These are phyloP conservation scores for Sarocladium oryzae DNA, from an alignment of 2,329 filamentous ascomycete species.

Conservation along the genomic window DNA sequence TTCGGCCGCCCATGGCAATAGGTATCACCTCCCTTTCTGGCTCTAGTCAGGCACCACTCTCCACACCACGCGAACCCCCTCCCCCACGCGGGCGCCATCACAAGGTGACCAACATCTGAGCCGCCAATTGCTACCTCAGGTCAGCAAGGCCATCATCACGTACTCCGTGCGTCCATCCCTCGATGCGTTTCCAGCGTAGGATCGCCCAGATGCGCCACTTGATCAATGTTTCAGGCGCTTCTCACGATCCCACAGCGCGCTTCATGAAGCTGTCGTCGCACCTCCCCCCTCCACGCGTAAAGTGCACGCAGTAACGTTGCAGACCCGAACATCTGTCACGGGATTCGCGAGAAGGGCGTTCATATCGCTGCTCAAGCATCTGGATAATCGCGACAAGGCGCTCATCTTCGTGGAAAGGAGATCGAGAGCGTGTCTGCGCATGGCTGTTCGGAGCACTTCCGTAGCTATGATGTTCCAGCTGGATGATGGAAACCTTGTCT, in stretches of 20 bases:
- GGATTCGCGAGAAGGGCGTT: neutral
- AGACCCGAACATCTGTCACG: neutral
- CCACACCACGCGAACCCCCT: neutral
- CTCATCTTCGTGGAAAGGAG: neutral
- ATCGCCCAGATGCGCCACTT: neutral
- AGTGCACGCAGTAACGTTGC: conserved; percentile 7
- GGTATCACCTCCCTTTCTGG: conserved; percentile 8
- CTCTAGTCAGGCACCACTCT: conserved; percentile 6
- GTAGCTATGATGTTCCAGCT: too few relatives aligned
- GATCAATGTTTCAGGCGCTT: neutral
- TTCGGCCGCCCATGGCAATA: too few relatives aligned
- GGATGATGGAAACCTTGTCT: neutral
- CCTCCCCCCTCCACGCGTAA: conserved; percentile 4
- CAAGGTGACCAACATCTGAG: conserved; percentile 3
- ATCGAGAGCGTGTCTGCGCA: too few relatives aligned
- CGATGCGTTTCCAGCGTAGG: too few relatives aligned
- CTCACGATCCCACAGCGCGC: neutral
- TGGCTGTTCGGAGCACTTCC: too few relatives aligned
- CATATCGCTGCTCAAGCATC: neutral
- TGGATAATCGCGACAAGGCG: neutral
- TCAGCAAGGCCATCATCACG: conserved; percentile 4
- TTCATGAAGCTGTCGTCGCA: neutral
- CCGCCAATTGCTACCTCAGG: conserved; percentile 5
- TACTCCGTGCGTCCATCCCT: neutral
- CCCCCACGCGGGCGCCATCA: conserved; percentile 9